phyloP scores from a whole-genome alignment of 768 basidiomycete species.

The Heimioporus sp. region DNA sequence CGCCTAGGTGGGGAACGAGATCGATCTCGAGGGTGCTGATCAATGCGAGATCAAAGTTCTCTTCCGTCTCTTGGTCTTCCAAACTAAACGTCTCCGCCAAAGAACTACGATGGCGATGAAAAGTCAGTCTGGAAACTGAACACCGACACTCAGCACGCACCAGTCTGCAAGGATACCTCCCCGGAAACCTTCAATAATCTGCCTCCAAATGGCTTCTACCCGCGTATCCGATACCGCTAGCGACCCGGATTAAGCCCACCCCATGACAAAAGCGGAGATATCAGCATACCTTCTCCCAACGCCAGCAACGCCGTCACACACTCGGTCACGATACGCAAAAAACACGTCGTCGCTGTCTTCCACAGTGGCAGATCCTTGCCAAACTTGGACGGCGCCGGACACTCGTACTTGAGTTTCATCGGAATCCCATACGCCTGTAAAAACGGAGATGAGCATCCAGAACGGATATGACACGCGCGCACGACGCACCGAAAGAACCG shows the following conservation, averaged over 20 bases:
- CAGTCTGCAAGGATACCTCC: conserved; percentile 85
- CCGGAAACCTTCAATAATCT: conserved; percentile 75
- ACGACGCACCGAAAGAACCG: conserved; percentile 66
- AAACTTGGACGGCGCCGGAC: conserved; percentile 84
- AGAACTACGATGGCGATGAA: conserved; percentile 40
- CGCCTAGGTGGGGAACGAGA: conserved; percentile 74
- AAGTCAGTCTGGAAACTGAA: background rate
- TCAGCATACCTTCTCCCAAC: conserved; percentile 48
- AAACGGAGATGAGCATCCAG: background rate
- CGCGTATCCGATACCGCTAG: conserved; percentile 60
- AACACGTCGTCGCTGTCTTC: conserved; percentile 89
- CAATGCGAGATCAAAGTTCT: conserved; percentile 83
- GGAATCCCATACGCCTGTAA: conserved; percentile 87
- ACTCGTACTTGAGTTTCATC: conserved; percentile 92
- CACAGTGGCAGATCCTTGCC: conserved; percentile 87
- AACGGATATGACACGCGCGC: background rate
- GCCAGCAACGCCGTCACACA: conserved; percentile 51
- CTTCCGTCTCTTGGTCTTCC: conserved; percentile 70
- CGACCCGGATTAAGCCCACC: background rate
- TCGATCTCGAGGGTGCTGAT: conserved; percentile 77
- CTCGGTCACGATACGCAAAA: conserved; percentile 72
- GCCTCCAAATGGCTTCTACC: conserved; percentile 82
- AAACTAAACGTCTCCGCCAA: conserved; percentile 54
- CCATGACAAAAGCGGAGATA: background rate
- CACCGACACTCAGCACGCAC: conserved; percentile 40